Evolutionary conservation across 2,329 filamentous ascomycete species (phyloP).

Genomic region (Aureobasidium uvarum): DNA sequence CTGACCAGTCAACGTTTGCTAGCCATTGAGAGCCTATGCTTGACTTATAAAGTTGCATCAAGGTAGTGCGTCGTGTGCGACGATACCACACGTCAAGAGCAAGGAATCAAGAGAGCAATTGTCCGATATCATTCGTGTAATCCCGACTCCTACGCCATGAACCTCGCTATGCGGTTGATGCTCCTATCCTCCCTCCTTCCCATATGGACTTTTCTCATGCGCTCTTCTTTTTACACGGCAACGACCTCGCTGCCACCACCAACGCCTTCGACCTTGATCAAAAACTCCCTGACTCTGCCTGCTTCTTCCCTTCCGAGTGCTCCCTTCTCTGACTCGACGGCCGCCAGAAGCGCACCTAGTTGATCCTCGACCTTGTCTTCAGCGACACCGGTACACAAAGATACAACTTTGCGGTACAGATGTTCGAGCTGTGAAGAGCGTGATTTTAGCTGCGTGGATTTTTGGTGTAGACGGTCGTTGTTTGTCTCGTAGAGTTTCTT

Average conservation of each 20-base stretch:
- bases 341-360: constrained; percentile 74
- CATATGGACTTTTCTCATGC: background rate
- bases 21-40: background rate
- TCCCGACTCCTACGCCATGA: background rate
- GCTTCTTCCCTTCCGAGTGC: constrained; percentile 42
- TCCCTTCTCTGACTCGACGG: constrained; percentile 76
- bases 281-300: constrained; percentile 71
- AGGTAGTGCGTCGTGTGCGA: background rate
- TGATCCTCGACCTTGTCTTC: constrained; percentile 78
- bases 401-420: constrained; percentile 85
- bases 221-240: constrained; percentile 1
- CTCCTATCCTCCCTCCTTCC: background rate
- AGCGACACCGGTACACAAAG: constrained; percentile 76
- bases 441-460: constrained; percentile 69
- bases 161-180: constrained; percentile 1
- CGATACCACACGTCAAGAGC: background rate
- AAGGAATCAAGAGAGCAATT: background rate
- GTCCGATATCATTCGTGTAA: background rate
- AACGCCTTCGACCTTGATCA: constrained; percentile 69
- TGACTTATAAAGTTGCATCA: background rate
- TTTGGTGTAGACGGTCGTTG: constrained; percentile 64
- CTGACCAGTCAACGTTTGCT: background rate
- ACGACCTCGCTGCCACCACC: constrained; percentile 17
- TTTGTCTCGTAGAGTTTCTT: constrained; percentile 68
- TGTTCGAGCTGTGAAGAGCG: constrained; percentile 80